A percentile compares a stretch with the other conserved stretches of the same genome.
Conservation (phyloP, 2,329 filamentous ascomycete species). For the Aureobasidium sp. region DNA sequence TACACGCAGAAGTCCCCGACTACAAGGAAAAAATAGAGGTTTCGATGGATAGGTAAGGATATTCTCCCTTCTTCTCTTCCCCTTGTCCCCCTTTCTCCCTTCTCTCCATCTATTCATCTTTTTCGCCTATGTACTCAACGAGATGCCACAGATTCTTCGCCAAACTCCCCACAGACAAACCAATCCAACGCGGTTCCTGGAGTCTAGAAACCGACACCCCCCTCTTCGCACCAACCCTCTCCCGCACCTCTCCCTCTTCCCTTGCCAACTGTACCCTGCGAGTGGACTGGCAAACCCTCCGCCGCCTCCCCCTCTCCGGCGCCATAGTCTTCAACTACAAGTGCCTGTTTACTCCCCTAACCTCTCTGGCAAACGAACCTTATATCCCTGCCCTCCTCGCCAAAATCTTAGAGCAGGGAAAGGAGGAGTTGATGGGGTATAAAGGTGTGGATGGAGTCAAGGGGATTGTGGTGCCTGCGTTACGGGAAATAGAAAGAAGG, state of each 20-base stretch:
- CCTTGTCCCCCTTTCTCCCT: not conserved
- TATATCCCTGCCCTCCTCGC: constrained; percentile 57
- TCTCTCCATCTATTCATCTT: not conserved
- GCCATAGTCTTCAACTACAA: constrained; percentile 85
- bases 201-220: constrained; percentile 69
- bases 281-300: constrained; percentile 83
- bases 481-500: constrained; percentile 58
- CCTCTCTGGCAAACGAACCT: constrained; percentile 63
- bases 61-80: not conserved
- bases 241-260: constrained; percentile 20
- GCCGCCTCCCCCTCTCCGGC: constrained; percentile 68
- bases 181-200: constrained; percentile 82
- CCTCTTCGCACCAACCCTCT: constrained; percentile 57
- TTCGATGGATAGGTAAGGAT: constrained; percentile 68
- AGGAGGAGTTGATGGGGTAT: constrained; percentile 65
- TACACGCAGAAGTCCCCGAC: constrained; percentile 70
- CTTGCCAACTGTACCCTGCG: constrained; percentile 59
- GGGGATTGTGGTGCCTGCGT: constrained; percentile 59
- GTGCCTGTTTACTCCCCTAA: constrained; percentile 69
- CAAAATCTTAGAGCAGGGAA: constrained; percentile 65
- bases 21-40: constrained; percentile 84
- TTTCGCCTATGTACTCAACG: no score
- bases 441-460: constrained; percentile 69
- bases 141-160: constrained; percentile 60
- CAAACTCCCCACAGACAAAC: constrained; percentile 64